Percentiles rank a stretch among this genome's conserved stretches.
These are phyloP conservation scores for Penicillium sp. DNA, from an alignment of 2,329 filamentous ascomycete species.

Conservation along the genomic window DNA sequence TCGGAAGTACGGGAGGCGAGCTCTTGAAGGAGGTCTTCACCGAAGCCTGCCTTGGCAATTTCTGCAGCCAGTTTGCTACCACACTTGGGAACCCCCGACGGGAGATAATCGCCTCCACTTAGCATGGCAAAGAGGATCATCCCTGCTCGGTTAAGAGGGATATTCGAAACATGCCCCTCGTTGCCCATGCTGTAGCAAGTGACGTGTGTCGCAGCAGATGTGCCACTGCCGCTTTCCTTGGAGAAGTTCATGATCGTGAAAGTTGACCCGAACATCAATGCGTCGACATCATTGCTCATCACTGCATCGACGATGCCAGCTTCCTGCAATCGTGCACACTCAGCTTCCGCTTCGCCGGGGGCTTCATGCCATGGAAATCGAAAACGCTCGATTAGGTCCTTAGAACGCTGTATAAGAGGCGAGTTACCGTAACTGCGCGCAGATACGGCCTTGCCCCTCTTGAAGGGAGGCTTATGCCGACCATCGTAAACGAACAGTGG, in stretches of 20 bases:
- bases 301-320: conserved; percentile 85
- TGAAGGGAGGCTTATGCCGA: conserved; percentile 75
- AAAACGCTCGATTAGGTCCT: conserved; percentile 76
- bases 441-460: conserved; percentile 67
- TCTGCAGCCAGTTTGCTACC: conserved; percentile 85
- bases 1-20: conserved; percentile 51
- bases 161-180: conserved; percentile 22
- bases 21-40: conserved; percentile 57
- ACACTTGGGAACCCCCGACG: conserved; percentile 79
- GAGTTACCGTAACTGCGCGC: conserved; percentile 53
- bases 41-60: conserved; percentile 83
- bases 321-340: conserved; percentile 80
- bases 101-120: conserved; percentile 91
- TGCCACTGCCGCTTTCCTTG: conserved; percentile 61
- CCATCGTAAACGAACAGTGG: conserved; percentile 90
- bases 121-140: conserved; percentile 93
- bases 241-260: conserved; percentile 77
- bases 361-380: conserved; percentile 79
- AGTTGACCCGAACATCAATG: conserved; percentile 90
- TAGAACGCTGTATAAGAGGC: conserved; percentile 67
- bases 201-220: conserved; percentile 68
- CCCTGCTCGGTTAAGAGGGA: conserved; percentile 65
- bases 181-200: conserved; percentile 62
- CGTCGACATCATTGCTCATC: conserved; percentile 92
- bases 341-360: conserved; percentile 91